phyloP scores from a whole-genome alignment of 2,329 filamentous ascomycete species.

The Ustilaginoidea virens region DNA sequence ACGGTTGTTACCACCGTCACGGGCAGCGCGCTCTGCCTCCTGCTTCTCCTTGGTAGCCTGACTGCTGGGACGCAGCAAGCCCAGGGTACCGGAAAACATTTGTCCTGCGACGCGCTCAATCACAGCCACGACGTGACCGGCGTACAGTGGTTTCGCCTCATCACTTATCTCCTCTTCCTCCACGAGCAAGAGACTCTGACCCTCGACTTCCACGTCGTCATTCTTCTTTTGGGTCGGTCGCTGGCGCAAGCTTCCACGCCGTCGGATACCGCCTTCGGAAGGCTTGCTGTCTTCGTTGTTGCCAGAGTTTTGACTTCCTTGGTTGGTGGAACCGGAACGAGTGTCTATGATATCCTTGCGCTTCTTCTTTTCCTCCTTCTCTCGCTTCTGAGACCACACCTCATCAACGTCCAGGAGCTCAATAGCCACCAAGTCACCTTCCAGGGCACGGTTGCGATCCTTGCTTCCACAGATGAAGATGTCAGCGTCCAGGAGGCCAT shows the following conservation, averaged over 20 bases:
- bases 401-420: conserved; percentile 96
- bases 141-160: conserved; percentile 93
- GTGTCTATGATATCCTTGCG: conserved; percentile 96
- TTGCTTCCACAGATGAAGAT: conserved; percentile 99
- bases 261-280: conserved; percentile 71
- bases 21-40: conserved; percentile 84
- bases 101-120: conserved; percentile 94
- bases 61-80: conserved; percentile 85
- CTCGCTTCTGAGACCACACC: conserved; percentile 95
- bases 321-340: conserved; percentile 59
- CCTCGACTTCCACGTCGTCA: conserved; percentile 96
- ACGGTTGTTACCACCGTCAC: conserved; percentile 59
- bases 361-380: conserved; percentile 99
- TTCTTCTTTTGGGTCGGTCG: conserved; percentile 99
- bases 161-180: conserved; percentile 99
- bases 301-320: conserved; percentile 47
- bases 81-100: conserved; percentile 96
- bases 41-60: conserved; percentile 99
- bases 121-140: conserved; percentile 91
- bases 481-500: conserved; percentile 78
- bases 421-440: conserved; percentile 89
- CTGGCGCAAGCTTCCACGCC: conserved; percentile 88
- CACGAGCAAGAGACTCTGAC: conserved; percentile 87
- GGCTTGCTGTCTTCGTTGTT: conserved; percentile 47
- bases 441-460: conserved; percentile 89